phyloP scores from a whole-genome alignment of 176 grass and related monocot species.

The Carex scoparia region DNA sequence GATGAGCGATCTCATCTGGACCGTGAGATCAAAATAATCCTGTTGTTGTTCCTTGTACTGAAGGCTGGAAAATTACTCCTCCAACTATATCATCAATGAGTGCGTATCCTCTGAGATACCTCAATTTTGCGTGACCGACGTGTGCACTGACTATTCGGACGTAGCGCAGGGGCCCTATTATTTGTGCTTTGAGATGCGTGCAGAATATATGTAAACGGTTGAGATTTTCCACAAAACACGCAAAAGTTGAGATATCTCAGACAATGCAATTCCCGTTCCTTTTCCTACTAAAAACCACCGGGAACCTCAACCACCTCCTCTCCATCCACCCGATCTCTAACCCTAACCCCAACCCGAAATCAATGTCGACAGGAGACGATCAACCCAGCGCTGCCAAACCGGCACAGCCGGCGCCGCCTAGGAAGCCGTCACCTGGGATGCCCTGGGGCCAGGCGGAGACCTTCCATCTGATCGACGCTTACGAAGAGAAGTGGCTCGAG shows the following conservation, averaged over 20 bases:
- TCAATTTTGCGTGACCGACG: too few relatives aligned
- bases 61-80: background rate
- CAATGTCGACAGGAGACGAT: slow-evolving; percentile 19
- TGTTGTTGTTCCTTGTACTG: background rate
- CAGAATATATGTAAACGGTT: too few relatives aligned
- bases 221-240: too few relatives aligned
- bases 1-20: background rate
- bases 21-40: background rate
- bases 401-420: background rate
- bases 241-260: too few relatives aligned
- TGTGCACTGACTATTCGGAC: too few relatives aligned
- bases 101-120: too few relatives aligned
- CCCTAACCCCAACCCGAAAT: slow-evolving; percentile 20
- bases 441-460: slow-evolving; percentile 83
- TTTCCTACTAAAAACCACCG: slow-evolving; percentile 32
- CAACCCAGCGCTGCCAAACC: slow-evolving; percentile 15
- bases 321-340: slow-evolving; percentile 14
- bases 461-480: slow-evolving; percentile 84
- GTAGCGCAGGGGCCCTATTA: too few relatives aligned
- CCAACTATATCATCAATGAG: background rate
- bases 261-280: background rate
- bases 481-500: slow-evolving; percentile 75
- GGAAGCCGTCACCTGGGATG: slow-evolving; percentile 63
- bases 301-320: slow-evolving; percentile 30
- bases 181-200: too few relatives aligned